A percentile compares a stretch with the other conserved stretches of the same genome.
Evolutionary conservation across 768 basidiomycete species (phyloP).

Genomic region (Zangia roseola): DNA sequence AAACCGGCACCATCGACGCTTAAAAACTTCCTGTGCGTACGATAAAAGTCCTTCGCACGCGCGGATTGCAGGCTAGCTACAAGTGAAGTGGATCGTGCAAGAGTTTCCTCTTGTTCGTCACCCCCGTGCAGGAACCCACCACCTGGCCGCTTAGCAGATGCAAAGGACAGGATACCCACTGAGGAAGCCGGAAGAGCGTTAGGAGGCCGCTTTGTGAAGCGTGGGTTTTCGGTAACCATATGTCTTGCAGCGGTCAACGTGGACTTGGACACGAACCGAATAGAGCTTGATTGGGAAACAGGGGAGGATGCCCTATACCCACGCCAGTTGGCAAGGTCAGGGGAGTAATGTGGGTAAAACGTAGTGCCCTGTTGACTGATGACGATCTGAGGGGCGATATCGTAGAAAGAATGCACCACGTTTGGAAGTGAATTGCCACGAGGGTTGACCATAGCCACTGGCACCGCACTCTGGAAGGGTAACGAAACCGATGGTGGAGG

Average conservation of each 20-base stretch:
- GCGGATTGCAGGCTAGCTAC: slow-evolving; percentile 36
- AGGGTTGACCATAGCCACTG: slow-evolving; percentile 2
- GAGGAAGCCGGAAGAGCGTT: slow-evolving; percentile 24
- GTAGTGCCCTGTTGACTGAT: slow-evolving; percentile 38
- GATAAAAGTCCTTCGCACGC: slow-evolving; percentile 40
- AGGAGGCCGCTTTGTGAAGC: slow-evolving; percentile 9
- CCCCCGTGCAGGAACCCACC: slow-evolving; percentile 46
- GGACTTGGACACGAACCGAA: slow-evolving; percentile 32
- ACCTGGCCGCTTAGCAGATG: slow-evolving; percentile 43
- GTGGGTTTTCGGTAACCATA: slow-evolving; percentile 15
- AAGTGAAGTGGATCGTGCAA: slow-evolving; percentile 42
- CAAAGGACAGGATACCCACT: slow-evolving; percentile 43
- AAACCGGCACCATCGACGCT: slow-evolving; percentile 39
- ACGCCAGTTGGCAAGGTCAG: slow-evolving; percentile 36
- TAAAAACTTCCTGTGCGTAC: slow-evolving; percentile 35
- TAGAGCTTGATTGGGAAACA: slow-evolving; percentile 11
- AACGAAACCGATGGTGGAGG: slow-evolving; percentile 7
- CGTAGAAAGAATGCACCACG: slow-evolving; percentile 21
- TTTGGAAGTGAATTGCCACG: background rate
- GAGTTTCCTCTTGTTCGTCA: slow-evolving; percentile 44
- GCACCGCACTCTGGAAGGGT: slow-evolving; percentile 17
- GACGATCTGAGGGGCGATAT: slow-evolving; percentile 37
- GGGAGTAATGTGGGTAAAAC: slow-evolving; percentile 41
- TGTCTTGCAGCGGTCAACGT: slow-evolving; percentile 35
- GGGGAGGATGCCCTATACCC: slow-evolving; percentile 9